A percentile compares a stretch with the other conserved stretches of the same genome.
Evolutionary conservation across 2,329 filamentous ascomycete genomes (phyloP).

Genomic region (Botrytis hyacinthi): DNA sequence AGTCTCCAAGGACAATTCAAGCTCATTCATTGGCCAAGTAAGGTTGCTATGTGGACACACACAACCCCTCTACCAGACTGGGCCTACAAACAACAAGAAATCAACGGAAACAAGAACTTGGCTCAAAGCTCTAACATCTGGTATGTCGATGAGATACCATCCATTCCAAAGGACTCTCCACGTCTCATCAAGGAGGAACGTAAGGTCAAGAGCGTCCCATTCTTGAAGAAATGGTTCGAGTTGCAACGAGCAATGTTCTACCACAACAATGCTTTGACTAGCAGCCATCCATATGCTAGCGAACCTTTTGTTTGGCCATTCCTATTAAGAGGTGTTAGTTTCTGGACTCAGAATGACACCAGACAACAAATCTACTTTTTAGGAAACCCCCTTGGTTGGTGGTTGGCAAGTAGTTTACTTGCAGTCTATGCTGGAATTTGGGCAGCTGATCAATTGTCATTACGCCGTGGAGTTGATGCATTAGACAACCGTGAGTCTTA

Average conservation of each 20-base stretch:
- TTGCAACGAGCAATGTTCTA: constrained; percentile 98
- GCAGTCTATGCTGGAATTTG: constrained; percentile 93
- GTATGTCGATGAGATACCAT: constrained; percentile 90
- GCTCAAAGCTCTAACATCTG: constrained; percentile 88
- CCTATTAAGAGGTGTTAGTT: constrained; percentile 92
- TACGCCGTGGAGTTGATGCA: constrained; percentile 89
- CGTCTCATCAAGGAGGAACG: constrained; percentile 74
- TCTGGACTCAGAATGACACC: constrained; percentile 97
- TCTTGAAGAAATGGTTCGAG: constrained; percentile 93
- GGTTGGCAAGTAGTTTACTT: constrained; percentile 87
- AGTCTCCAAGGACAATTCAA: constrained; percentile 93
- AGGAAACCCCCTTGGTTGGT: constrained; percentile 96
- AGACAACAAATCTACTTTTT: constrained; percentile 98
- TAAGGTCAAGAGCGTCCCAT: constrained; percentile 79
- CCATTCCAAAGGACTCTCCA: constrained; percentile 63
- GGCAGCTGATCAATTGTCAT: constrained; percentile 87
- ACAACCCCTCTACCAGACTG: constrained; percentile 93
- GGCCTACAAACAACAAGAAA: constrained; percentile 96
- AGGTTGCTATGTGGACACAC: constrained; percentile 99
- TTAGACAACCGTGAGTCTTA: constrained; percentile 82
- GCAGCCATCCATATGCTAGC: constrained; percentile 93
- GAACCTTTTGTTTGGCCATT: constrained; percentile 98
- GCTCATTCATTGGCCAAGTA: constrained; percentile 88
- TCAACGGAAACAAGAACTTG: constrained; percentile 98
- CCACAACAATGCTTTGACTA: constrained; percentile 97